Base-by-base conservation (phyloP, 352 stramenopile species). In the Aphanomyces cochlioides region DNA sequence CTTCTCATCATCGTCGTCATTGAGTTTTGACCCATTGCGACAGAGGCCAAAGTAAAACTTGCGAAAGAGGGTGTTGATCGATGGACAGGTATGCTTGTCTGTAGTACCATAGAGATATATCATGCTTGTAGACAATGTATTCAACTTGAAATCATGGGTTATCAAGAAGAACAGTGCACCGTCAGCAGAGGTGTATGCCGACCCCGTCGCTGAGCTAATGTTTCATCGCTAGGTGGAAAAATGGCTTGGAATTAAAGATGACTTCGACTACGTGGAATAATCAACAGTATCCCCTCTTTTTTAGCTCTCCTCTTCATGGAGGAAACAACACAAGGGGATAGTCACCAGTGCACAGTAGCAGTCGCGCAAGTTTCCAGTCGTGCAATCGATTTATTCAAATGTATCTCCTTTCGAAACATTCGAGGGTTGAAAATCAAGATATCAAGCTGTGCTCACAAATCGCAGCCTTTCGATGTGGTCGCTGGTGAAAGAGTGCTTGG, bases 211-310 rank as follows among this genome's bases (percentile, higher is more conserved):
- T 54, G 10, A n/a, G 56, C 13, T 17, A 34, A 66, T 66, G 7
- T n/a, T 7, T 7, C 3, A 15, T 12, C 28, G 2, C 12, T 66
- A 91, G 83, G 82, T 90, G 37, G 84, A 94, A 74, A 94, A 94
- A 72, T 93, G 85, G 87, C 83, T 94, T 7, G 85, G 80, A 5
- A 87, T 94, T 59, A 87, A 92, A 53, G 87, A 94, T 66, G 85
- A 94, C 66, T 94, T 94, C 57, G 87, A 94, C 75, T 94, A 94
- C 57, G 71, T 94, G 21, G 86, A 90, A 72, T 90, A 63, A 80
- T 28, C 28, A 28, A 28, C 28, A 28, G 28, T 28, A 28, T 28
- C 28, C 28, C 28, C 28, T 28, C 28, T 28, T 28, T 28, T 28
- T 28, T 28, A 28, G 28, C 28, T 28, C 28, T 28, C 28, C 28